Conservation (phyloP, 257 asterid species). For the Plantago ovata region DNA sequence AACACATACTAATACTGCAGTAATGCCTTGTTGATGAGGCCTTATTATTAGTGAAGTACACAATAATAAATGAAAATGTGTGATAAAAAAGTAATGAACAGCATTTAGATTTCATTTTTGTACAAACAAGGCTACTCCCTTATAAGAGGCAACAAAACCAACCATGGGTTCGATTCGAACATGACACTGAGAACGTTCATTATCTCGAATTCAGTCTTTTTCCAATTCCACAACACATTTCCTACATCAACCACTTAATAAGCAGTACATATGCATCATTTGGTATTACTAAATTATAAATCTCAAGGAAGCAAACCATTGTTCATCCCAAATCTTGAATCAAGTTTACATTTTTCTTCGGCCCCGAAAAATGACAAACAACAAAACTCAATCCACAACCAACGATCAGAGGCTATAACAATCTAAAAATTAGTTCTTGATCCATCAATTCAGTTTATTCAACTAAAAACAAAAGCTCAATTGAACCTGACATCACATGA, state of each 20-base stretch:
- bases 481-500: not conserved
- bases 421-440: too few relatives aligned
- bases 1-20: too few relatives aligned
- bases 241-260: not conserved
- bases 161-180: too few relatives aligned
- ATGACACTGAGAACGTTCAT: not conserved
- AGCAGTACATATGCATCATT: not conserved
- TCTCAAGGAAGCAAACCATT: not conserved
- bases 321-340: not conserved
- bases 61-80: too few relatives aligned
- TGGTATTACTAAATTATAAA: not conserved
- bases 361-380: not conserved
- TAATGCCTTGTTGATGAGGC: too few relatives aligned
- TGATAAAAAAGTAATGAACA: too few relatives aligned
- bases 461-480: not conserved
- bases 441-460: not conserved
- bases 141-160: too few relatives aligned
- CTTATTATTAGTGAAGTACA: too few relatives aligned
- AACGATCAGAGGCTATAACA: not conserved
- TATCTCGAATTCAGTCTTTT: not conserved
- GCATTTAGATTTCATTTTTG: too few relatives aligned
- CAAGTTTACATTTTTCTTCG: not conserved
- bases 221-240: not conserved
- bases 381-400: not conserved
- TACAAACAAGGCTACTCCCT: too few relatives aligned